Evolutionary conservation across 2,329 filamentous ascomycete genomes (phyloP).

Genomic region (Geosmithia morbida): DNA sequence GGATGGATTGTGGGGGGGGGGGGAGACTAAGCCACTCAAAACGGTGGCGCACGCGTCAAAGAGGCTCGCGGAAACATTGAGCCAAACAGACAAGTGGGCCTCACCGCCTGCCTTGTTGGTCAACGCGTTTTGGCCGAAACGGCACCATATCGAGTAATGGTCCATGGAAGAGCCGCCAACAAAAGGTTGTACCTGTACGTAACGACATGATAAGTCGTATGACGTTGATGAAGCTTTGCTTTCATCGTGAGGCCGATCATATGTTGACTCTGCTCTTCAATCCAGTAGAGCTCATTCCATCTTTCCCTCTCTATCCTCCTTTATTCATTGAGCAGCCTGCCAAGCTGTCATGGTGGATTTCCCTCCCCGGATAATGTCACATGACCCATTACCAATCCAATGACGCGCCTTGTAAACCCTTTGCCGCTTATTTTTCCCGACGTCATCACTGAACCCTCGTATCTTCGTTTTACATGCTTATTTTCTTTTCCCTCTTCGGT

Average conservation of each 20-base stretch:
- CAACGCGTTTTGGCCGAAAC: background rate
- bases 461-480: background rate
- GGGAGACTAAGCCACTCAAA: background rate
- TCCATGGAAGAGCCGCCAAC: background rate
- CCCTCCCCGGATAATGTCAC: background rate
- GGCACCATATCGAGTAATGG: background rate
- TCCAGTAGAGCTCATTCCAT: too few relatives aligned
- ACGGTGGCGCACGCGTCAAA: background rate
- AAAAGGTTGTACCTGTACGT: background rate
- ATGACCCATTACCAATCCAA: background rate
- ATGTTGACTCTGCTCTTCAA: too few relatives aligned
- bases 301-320: background rate
- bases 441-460: background rate
- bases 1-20: background rate
- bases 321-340: background rate
- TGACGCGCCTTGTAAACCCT: background rate
- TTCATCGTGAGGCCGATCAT: too few relatives aligned
- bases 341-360: background rate
- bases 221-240: too few relatives aligned
- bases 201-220: too few relatives aligned
- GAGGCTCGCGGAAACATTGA: conserved; percentile 1
- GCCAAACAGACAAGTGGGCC: conserved; percentile 7
- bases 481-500: background rate
- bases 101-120: conserved; percentile 8
- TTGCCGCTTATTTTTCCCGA: background rate